phyloP scores from a whole-genome alignment of 2,329 filamentous ascomycete species.

The Biscogniauxia mediterranea region DNA sequence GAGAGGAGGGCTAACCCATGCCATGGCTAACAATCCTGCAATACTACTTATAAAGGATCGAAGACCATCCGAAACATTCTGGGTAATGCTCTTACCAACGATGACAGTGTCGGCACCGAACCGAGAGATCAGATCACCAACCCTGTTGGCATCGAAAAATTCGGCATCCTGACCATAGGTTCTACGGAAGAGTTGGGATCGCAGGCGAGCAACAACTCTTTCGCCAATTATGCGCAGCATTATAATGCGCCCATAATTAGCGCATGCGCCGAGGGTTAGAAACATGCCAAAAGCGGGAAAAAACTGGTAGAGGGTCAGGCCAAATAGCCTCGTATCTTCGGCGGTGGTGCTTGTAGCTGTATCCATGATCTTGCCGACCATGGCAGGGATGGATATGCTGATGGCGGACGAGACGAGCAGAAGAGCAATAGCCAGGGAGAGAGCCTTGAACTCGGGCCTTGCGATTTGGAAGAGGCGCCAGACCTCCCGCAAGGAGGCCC shows the following conservation, averaged over 20 bases:
- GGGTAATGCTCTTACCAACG: conserved; percentile 96
- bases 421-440: conserved; percentile 77
- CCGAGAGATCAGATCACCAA: conserved; percentile 93
- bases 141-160: conserved; percentile 97
- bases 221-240: conserved; percentile 93
- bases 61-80: conserved; percentile 95
- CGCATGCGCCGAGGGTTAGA: conserved; percentile 77
- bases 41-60: conserved; percentile 84
- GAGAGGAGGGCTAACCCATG: conserved; percentile 89
- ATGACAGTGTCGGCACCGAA: conserved; percentile 96
- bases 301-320: conserved; percentile 82
- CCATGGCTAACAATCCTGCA: conserved; percentile 89
- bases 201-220: conserved; percentile 84
- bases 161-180: conserved; percentile 98
- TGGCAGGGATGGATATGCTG: conserved; percentile 95
- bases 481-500: conserved; percentile 71
- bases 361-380: conserved; percentile 84
- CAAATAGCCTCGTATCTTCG: conserved; percentile 72
- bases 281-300: conserved; percentile 76
- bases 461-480: conserved; percentile 88
- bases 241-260: conserved; percentile 93
- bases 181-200: conserved; percentile 84
- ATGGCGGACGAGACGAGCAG: conserved; percentile 87
- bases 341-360: conserved; percentile 68
- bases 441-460: conserved; percentile 74